Evolutionary conservation across 305 asterid genomes (phyloP).

Genomic region (Solanum hybrid): DNA sequence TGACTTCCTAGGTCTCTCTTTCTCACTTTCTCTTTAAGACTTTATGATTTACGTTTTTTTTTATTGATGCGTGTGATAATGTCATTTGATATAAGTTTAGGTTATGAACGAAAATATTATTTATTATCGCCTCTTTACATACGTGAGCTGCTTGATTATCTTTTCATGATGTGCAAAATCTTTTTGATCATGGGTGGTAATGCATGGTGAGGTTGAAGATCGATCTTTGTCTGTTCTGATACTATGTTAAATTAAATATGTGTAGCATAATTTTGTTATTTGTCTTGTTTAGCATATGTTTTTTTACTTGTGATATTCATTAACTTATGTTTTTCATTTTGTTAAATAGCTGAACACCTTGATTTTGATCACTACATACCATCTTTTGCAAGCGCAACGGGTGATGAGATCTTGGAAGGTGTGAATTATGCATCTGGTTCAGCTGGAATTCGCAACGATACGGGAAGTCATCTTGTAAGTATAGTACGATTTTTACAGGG

Average conservation of each 20-base stretch:
- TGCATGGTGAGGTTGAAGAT: background rate
- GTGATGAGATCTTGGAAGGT: slow-evolving; percentile 20
- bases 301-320: background rate
- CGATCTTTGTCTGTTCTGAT: background rate
- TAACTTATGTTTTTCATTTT: background rate
- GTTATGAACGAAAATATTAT: background rate
- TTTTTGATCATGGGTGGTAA: background rate
- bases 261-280: background rate
- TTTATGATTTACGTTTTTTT: background rate
- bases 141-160: background rate
- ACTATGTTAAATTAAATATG: background rate
- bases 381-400: background rate
- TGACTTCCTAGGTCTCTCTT: background rate
- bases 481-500: background rate
- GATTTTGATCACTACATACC: background rate
- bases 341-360: background rate
- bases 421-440: slow-evolving; percentile 55
- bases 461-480: slow-evolving; percentile 24
- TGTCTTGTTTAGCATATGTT: background rate
- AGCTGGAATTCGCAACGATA: slow-evolving; percentile 34
- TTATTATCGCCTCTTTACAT: background rate
- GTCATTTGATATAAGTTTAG: background rate
- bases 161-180: background rate
- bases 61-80: background rate
- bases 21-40: too few relatives aligned